phyloP scores from a whole-genome alignment of 2,329 filamentous ascomycete species.

The Colletotrichum simmondsii region DNA sequence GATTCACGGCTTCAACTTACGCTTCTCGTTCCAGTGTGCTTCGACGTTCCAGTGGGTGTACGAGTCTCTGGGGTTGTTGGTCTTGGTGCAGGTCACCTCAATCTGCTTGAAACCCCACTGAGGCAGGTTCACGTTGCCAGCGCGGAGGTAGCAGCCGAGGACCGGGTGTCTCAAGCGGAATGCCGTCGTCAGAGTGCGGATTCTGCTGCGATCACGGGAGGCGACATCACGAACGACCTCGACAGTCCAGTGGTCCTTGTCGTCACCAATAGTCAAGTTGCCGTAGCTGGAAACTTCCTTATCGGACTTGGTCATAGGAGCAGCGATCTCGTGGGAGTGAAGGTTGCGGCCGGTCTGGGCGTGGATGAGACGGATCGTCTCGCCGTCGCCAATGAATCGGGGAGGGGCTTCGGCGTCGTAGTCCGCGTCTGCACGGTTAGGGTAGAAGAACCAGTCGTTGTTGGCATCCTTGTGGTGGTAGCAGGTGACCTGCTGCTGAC shows the following conservation, averaged over 20 bases:
- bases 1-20: constrained; percentile 64
- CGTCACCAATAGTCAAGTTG: constrained; percentile 93
- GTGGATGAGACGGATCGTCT: constrained; percentile 88
- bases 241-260: constrained; percentile 96
- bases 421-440: constrained; percentile 81
- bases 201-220: constrained; percentile 83
- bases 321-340: constrained; percentile 91
- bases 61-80: constrained; percentile 89
- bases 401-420: constrained; percentile 78
- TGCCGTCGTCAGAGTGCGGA: constrained; percentile 91
- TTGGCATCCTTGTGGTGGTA: constrained; percentile 99
- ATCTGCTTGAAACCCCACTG: constrained; percentile 99
- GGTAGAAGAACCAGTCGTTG: constrained; percentile 99
- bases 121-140: constrained; percentile 94
- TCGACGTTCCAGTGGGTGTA: constrained; percentile 99
- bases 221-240: constrained; percentile 93
- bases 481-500: constrained; percentile 97
- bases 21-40: constrained; percentile 91
- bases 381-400: constrained; percentile 81
- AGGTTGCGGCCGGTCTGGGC: constrained; percentile 96
- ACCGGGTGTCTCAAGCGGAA: constrained; percentile 88
- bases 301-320: constrained; percentile 88
- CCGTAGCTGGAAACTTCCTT: constrained; percentile 96
- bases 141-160: constrained; percentile 92
- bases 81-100: constrained; percentile 93